Percentiles rank a stretch among this genome's conserved stretches.
phyloP scores from a whole-genome alignment of 148 eudicot species.

The Fagopyrum homotropicum region DNA sequence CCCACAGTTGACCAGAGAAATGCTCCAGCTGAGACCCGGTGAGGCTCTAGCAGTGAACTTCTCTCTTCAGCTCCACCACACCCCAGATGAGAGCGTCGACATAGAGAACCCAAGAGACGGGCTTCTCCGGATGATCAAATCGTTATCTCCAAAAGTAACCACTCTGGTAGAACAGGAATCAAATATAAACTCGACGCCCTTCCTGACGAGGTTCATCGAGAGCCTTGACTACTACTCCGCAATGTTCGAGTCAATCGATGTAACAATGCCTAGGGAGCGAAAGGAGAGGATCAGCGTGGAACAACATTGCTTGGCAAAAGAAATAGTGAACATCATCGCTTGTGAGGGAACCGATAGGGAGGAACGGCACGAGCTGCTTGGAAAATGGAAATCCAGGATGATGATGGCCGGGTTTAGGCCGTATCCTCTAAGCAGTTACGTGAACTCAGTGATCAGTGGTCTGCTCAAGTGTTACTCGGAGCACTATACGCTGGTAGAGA shows the following conservation, averaged over 20 bases:
- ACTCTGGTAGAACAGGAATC: conserved; percentile 52
- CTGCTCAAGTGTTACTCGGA: conserved; percentile 35
- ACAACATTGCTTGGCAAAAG: conserved; percentile 56
- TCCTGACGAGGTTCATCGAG: conserved; percentile 41
- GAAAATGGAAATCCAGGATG: conserved; percentile 57
- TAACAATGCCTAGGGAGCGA: conserved; percentile 30
- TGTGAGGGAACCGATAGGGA: conserved; percentile 57
- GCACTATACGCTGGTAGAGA: conserved; percentile 41
- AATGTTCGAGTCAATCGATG: conserved; percentile 52
- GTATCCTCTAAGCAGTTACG: conserved; percentile 39
- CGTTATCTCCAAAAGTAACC: conserved; percentile 44
- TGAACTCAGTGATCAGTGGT: conserved; percentile 33
- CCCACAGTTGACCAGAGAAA: conserved; percentile 18
- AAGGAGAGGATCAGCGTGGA: conserved; percentile 48
- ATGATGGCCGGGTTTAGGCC: conserved; percentile 54
- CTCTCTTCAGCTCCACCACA: conserved; percentile 45
- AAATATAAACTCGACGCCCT: conserved; percentile 42
- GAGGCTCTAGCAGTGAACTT: conserved; percentile 52
- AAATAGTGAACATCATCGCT: conserved; percentile 51
- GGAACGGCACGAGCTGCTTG: conserved; percentile 51
- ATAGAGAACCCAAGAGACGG: conserved; percentile 40
- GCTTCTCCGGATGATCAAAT: conserved; percentile 39
- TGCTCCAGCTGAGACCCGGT: conserved; percentile 32
- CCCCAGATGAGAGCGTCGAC: conserved; percentile 53
- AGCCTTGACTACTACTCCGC: conserved; percentile 36